Conservation (phyloP, 2,329 filamentous ascomycete species). For the Colletotrichum cuscutae region DNA sequence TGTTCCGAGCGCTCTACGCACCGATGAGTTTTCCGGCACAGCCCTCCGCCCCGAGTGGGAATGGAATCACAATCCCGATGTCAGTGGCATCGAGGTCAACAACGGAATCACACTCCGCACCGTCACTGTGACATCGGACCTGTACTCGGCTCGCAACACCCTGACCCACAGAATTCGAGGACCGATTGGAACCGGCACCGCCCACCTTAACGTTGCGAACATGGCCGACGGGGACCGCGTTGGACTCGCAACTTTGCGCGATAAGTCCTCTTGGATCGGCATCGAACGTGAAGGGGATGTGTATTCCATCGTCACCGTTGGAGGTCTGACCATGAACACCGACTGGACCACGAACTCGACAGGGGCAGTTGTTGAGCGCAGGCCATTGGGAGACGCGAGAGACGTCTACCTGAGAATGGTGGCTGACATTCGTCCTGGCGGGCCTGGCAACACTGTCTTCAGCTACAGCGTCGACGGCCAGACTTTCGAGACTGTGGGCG, state of each 20-base stretch:
- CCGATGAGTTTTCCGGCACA: constrained; percentile 41
- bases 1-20: not conserved
- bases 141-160: constrained; percentile 55
- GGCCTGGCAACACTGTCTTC: constrained; percentile 28
- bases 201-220: constrained; percentile 55
- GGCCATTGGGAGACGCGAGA: not conserved
- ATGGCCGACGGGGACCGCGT: constrained; percentile 61
- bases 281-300: constrained; percentile 48
- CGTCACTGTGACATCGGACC: constrained; percentile 59
- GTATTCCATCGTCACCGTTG: constrained; percentile 38
- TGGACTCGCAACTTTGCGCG: constrained; percentile 58
- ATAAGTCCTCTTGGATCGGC: constrained; percentile 60
- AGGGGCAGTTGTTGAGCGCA: not conserved
- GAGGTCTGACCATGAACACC: constrained; percentile 1
- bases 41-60: constrained; percentile 60
- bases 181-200: constrained; percentile 56
- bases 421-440: constrained; percentile 37
- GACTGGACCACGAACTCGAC: not conserved
- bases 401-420: constrained; percentile 37
- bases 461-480: constrained; percentile 56
- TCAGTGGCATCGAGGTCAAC: constrained; percentile 51
- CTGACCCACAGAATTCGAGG: constrained; percentile 56
- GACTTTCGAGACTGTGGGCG: constrained; percentile 49
- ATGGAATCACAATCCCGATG: constrained; percentile 70
- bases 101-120: constrained; percentile 51